Evolutionary conservation across 805 yeast genomes (phyloP).

Genomic region (Nakazawaea ambrosiae): DNA sequence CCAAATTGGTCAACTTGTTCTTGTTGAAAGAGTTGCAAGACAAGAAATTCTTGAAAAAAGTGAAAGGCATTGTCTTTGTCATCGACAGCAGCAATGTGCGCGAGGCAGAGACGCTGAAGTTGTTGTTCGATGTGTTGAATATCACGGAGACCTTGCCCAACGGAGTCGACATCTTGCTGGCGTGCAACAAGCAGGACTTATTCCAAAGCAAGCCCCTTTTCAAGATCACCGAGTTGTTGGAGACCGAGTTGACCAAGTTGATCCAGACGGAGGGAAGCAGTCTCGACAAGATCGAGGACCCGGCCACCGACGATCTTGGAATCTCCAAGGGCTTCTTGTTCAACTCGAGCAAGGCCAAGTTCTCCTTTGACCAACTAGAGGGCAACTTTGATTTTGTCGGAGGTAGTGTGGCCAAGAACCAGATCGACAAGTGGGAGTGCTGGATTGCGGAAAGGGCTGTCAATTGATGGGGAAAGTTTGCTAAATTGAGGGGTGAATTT

Average conservation of each 20-base stretch:
- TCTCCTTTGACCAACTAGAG: conserved; percentile 63
- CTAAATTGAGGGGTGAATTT: neutral
- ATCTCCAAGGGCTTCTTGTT: conserved; percentile 37
- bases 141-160: conserved; percentile 55
- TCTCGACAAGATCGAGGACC: conserved; percentile 34
- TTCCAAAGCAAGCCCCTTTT: conserved; percentile 73
- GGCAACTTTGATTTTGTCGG: conserved; percentile 63
- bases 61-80: conserved; percentile 67
- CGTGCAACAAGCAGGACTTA: conserved; percentile 79
- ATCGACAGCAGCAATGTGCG: conserved; percentile 66
- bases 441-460: conserved; percentile 78
- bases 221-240: conserved; percentile 54
- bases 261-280: conserved; percentile 40
- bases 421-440: conserved; percentile 55
- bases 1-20: conserved; percentile 57
- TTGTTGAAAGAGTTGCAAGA: conserved; percentile 39
- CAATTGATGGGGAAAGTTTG: no score
- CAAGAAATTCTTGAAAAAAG: conserved; percentile 26
- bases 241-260: conserved; percentile 52
- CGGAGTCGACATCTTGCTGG: conserved; percentile 70
- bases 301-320: conserved; percentile 19
- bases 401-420: conserved; percentile 62
- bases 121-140: conserved; percentile 51
- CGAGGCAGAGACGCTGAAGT: conserved; percentile 44
- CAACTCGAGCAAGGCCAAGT: conserved; percentile 33